Percentiles rank a stretch among this genome's conserved stretches.
These are phyloP conservation scores for Pythium chondricola DNA, from an alignment of 352 stramenopile genomes.

Conservation along the genomic window DNA sequence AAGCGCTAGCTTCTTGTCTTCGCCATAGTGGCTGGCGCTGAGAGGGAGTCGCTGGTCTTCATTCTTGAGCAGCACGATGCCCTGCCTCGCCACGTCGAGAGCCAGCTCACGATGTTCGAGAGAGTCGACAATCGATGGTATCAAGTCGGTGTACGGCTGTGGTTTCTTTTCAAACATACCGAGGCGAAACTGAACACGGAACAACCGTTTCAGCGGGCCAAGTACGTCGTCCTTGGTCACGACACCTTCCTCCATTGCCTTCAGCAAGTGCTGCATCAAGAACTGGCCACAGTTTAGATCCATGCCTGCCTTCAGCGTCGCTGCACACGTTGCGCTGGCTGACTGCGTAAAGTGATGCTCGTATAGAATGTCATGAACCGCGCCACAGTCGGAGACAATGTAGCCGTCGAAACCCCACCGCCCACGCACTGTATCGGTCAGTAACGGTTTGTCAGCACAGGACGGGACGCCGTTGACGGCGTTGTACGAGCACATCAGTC, in stretches of 20 bases:
- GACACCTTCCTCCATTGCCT: conserved; percentile 56
- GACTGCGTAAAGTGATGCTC: conserved; percentile 77
- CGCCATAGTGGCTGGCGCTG: conserved; percentile 9
- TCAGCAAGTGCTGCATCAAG: conserved; percentile 48
- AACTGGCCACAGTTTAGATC: conserved; percentile 86
- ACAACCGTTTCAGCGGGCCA: conserved; percentile 64
- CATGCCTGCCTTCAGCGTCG: conserved; percentile 59
- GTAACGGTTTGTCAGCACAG: conserved; percentile 81
- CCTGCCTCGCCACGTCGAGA: conserved; percentile 59
- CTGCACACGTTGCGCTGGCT: conserved; percentile 42
- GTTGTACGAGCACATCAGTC: conserved; percentile 96
- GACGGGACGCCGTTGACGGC: conserved; percentile 88
- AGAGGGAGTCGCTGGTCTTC: conserved; percentile 54
- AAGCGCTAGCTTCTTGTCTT: conserved; percentile 37
- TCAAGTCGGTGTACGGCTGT: conserved; percentile 57
- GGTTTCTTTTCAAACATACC: conserved; percentile 84
- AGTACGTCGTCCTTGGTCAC: conserved; percentile 56
- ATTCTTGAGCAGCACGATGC: conserved; percentile 91
- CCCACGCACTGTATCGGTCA: conserved; percentile 71
- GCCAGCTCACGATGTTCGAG: conserved; percentile 42
- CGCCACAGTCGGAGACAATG: conserved; percentile 89
- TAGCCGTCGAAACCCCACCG: conserved; percentile 90
- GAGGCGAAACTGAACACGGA: conserved; percentile 83
- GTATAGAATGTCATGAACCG: conserved; percentile 74
- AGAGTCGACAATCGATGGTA: conserved; percentile 44